phyloP scores from a whole-genome alignment of 495 filamentous ascomycete genomes.

The Podospora bellae-mahoneyi region DNA sequence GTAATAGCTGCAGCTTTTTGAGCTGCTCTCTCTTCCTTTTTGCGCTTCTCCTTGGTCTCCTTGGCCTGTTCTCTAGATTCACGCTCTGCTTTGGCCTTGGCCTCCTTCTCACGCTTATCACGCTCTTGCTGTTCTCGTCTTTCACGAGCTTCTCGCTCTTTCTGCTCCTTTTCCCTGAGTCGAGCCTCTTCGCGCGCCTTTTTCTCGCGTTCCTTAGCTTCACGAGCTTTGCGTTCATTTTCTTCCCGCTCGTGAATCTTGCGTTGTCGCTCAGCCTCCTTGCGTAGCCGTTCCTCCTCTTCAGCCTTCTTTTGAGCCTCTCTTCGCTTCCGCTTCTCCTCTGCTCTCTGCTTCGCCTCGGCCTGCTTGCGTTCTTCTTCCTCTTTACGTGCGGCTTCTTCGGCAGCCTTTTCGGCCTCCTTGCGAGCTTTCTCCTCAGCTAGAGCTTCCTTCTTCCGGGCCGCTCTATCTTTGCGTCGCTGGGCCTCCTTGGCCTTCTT shows the following conservation, averaged over 20 bases:
- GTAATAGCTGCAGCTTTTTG: slow-evolving; percentile 38
- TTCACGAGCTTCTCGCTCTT: slow-evolving; percentile 67
- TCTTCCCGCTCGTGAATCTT: slow-evolving; percentile 80
- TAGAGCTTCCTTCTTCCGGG: slow-evolving; percentile 75
- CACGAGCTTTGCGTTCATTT: slow-evolving; percentile 73
- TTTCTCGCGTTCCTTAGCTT: slow-evolving; percentile 80
- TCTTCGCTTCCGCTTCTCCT: slow-evolving; percentile 87
- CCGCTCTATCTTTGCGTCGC: slow-evolving; percentile 87
- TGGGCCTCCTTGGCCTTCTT: slow-evolving; percentile 93
- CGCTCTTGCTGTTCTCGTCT: slow-evolving; percentile 61
- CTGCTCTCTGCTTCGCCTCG: slow-evolving; percentile 72
- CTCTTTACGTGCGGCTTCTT: slow-evolving; percentile 73
- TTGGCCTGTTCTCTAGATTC: slow-evolving; percentile 47
- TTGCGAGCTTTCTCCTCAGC: slow-evolving; percentile 84
- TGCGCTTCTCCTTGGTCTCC: slow-evolving; percentile 49
- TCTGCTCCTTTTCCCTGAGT: slow-evolving; percentile 65
- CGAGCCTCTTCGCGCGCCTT: slow-evolving; percentile 68
- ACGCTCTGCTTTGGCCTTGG: slow-evolving; percentile 41
- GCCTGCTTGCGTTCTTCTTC: slow-evolving; percentile 77
- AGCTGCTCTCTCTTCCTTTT: slow-evolving; percentile 45
- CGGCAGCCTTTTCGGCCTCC: slow-evolving; percentile 87
- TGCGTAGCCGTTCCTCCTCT: slow-evolving; percentile 74
- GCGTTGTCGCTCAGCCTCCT: slow-evolving; percentile 60
- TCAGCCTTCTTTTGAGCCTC: slow-evolving; percentile 89
- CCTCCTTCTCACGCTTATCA: slow-evolving; percentile 54